Evolutionary conservation across 164 flowering plant species (phyloP).

Genomic region (Magnolia officinalis): DNA sequence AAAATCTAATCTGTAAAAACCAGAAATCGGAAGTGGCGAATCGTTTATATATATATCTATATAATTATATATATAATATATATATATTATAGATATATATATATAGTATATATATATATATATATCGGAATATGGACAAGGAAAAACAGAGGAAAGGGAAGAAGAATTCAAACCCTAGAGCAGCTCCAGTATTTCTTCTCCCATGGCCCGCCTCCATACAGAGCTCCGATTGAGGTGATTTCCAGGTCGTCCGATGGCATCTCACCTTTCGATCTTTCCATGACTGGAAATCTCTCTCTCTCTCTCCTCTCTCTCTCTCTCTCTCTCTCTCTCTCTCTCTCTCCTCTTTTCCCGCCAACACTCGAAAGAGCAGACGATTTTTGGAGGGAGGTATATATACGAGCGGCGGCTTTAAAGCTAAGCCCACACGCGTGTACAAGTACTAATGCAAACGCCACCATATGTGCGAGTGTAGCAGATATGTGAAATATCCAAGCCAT

Average conservation of each 20-base stretch:
- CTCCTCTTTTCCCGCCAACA: neutral
- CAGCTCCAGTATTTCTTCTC: slow-evolving; percentile 99
- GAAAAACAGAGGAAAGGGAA: neutral
- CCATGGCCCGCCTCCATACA: slow-evolving; percentile 59
- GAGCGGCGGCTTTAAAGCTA: neutral
- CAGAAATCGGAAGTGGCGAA: no score
- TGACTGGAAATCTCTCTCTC: neutral
- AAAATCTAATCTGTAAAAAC: no score
- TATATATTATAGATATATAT: no score
- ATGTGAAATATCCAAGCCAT: no score
- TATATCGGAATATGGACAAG: neutral
- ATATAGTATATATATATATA: no score
- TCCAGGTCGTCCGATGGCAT: slow-evolving; percentile 52
- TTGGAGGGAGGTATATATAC: no score
- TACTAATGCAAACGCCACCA: neutral
- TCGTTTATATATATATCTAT: no score
- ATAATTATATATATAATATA: no score
- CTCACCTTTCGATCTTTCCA: neutral
- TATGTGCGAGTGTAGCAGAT: no score
- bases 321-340: neutral
- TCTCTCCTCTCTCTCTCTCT: neutral
- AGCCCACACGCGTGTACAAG: neutral
- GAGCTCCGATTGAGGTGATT: slow-evolving; percentile 62
- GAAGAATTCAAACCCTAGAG: slow-evolving; percentile 63
- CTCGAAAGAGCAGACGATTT: no score